phyloP scores from a whole-genome alignment of 164 flowering plant genomes.

The Akebia trifoliata region DNA sequence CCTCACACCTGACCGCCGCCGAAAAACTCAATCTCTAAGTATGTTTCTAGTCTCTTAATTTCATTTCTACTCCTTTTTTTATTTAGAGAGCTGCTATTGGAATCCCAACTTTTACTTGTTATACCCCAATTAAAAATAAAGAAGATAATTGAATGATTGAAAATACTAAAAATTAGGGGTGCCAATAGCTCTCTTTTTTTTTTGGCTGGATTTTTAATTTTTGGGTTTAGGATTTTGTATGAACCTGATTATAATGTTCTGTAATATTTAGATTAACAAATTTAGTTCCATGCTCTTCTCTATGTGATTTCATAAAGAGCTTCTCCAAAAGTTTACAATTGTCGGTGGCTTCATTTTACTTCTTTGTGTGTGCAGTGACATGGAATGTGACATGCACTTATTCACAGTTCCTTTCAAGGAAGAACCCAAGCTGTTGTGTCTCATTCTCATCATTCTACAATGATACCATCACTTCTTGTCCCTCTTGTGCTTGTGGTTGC shows the following conservation, averaged over 20 bases:
- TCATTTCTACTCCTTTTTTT: neutral
- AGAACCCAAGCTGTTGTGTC: constrained; percentile 68
- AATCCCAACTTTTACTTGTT: no score
- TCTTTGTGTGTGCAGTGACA: constrained; percentile 56
- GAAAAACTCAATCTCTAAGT: constrained; percentile 61
- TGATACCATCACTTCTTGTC: constrained; percentile 59
- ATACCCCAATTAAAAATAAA: no score
- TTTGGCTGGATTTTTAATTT: no score
- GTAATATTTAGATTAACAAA: no score
- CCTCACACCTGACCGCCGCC: constrained; percentile 44
- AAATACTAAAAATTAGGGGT: no score
- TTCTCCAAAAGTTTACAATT: neutral
- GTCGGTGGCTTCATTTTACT: neutral
- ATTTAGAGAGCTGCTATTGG: neutral
- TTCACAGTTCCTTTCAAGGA: constrained; percentile 65
- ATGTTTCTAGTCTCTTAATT: constrained; percentile 13
- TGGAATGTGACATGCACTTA: constrained; percentile 94
- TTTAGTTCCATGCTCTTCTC: no score
- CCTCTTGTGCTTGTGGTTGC: constrained; percentile 73
- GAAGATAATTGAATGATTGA: no score
- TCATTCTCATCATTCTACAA: constrained; percentile 77
- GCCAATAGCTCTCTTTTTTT: no score
- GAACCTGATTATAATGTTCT: no score
- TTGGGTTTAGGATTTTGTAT: no score
- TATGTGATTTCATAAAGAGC: no score